These are phyloP conservation scores for Aureobasidium leucospermi DNA, from an alignment of 2,329 filamentous ascomycete species.

Conservation along the genomic window DNA sequence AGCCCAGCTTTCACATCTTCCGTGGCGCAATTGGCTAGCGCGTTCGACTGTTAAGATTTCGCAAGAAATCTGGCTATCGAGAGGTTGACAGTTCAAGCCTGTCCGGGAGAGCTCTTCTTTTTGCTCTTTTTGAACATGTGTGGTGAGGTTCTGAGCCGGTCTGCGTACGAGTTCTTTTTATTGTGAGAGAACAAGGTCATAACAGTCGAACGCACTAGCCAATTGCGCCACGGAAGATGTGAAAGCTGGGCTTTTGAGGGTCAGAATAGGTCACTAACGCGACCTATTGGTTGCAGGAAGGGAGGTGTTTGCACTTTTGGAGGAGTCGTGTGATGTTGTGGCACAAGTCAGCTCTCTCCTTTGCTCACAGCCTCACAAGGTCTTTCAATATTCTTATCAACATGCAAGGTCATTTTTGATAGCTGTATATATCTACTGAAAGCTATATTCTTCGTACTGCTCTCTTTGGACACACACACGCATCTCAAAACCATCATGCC, in stretches of 20 bases:
- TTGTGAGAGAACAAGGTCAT: too few species aligned
- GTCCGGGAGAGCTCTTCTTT: neutral
- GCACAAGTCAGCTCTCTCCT: too few species aligned
- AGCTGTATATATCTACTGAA: too few species aligned
- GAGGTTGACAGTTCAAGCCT: neutral
- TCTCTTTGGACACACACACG: too few species aligned
- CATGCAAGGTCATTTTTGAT: too few species aligned
- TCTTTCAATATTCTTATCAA: too few species aligned
- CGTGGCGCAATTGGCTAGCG: neutral
- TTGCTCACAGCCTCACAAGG: too few species aligned
- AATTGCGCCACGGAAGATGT: constrained; percentile 6
- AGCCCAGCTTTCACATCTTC: neutral
- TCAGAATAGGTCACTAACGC: neutral
- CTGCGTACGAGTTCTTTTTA: too few species aligned
- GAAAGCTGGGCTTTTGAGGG: neutral
- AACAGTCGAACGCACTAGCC: constrained; percentile 9
- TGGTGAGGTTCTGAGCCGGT: too few species aligned
- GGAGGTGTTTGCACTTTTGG: neutral
- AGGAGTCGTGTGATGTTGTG: neutral
- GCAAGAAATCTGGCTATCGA: neutral
- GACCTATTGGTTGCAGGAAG: neutral
- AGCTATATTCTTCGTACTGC: too few species aligned
- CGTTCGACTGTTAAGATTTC: neutral
- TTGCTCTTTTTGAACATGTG: neutral
- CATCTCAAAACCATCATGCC: too few species aligned